Conservation (phyloP, 768 basidiomycete genomes). For the Amanita molliuscula region DNA sequence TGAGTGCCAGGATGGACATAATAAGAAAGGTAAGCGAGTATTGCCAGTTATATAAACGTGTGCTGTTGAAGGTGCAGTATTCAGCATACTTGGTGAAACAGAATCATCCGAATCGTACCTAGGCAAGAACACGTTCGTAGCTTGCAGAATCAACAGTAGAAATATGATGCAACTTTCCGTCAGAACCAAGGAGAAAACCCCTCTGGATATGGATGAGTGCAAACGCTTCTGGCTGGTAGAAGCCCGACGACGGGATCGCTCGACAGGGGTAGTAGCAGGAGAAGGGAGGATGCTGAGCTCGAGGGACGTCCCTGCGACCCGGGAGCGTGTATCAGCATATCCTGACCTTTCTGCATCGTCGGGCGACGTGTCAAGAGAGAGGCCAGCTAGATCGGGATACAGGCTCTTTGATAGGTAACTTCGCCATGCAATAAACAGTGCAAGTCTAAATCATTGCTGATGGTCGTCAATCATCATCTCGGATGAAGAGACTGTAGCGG, state of each 20-base stretch:
- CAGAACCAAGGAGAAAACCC: constrained; percentile 60
- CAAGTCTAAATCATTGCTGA: constrained; percentile 22
- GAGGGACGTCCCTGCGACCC: constrained; percentile 15
- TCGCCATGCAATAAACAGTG: constrained; percentile 48
- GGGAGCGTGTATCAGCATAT: constrained; percentile 11
- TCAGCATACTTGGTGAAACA: not conserved
- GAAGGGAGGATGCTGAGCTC: constrained; percentile 31
- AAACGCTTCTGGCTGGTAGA: constrained; percentile 15
- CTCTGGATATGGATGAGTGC: constrained; percentile 48
- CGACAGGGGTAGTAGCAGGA: constrained; percentile 23
- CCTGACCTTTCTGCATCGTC: constrained; percentile 11
- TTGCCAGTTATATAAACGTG: constrained; percentile 58
- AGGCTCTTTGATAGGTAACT: constrained; percentile 47
- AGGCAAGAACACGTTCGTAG: constrained; percentile 38
- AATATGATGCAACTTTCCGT: constrained; percentile 70
- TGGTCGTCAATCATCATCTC: not conserved
- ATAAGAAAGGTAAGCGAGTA: constrained; percentile 56
- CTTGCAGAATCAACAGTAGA: constrained; percentile 64
- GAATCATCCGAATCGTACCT: constrained; percentile 28
- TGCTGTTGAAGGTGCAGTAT: constrained; percentile 22
- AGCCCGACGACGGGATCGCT: constrained; percentile 11
- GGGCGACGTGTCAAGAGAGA: constrained; percentile 23
- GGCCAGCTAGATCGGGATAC: constrained; percentile 45
- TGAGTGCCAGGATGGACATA: constrained; percentile 47
- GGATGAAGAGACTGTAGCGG: too few relatives aligned